phyloP scores from a whole-genome alignment of 1,284 basidiomycete species.

The Golubevia pallescens region DNA sequence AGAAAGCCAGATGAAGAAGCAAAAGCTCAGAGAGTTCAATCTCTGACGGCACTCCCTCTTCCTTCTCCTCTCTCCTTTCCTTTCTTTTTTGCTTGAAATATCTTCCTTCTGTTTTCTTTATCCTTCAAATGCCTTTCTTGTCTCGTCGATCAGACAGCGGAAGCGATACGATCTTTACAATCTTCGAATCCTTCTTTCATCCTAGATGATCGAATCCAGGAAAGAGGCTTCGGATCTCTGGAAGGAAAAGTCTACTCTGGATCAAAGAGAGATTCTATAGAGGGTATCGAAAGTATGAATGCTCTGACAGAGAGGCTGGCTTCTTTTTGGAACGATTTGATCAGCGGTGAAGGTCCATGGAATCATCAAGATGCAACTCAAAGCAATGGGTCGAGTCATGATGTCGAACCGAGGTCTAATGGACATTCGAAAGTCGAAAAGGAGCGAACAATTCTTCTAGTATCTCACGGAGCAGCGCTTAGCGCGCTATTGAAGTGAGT shows the following conservation, averaged over 20 bases:
- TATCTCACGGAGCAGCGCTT: conserved; percentile 53
- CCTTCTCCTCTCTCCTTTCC: too few relatives aligned
- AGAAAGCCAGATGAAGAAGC: too few relatives aligned
- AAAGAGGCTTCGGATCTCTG: conserved; percentile 49
- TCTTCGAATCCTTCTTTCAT: conserved; percentile 9
- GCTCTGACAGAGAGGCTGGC: conserved; percentile 31
- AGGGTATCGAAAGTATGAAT: conserved; percentile 50
- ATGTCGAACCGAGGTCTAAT: too few relatives aligned
- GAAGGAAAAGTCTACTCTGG: conserved; percentile 46
- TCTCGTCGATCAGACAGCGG: too few relatives aligned
- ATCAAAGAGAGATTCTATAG: conserved; percentile 23
- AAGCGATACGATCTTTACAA: too few relatives aligned
- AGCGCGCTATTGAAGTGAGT: conserved; percentile 32
- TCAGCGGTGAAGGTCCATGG: conserved; percentile 6
- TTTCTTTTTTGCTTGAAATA: too few relatives aligned
- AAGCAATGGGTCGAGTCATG: too few relatives aligned
- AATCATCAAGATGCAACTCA: too few relatives aligned
- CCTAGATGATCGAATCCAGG: conserved; percentile 42
- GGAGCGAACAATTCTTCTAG: conserved; percentile 37
- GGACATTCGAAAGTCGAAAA: background rate
- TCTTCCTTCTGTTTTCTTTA: too few relatives aligned
- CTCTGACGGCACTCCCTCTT: too few relatives aligned
- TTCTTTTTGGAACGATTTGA: conserved; percentile 43
- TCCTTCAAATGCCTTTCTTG: too few relatives aligned
- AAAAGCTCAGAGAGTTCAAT: too few relatives aligned